Evolutionary conservation across 495 filamentous ascomycete species (phyloP).

Genomic region (Penicillium nucicola): DNA sequence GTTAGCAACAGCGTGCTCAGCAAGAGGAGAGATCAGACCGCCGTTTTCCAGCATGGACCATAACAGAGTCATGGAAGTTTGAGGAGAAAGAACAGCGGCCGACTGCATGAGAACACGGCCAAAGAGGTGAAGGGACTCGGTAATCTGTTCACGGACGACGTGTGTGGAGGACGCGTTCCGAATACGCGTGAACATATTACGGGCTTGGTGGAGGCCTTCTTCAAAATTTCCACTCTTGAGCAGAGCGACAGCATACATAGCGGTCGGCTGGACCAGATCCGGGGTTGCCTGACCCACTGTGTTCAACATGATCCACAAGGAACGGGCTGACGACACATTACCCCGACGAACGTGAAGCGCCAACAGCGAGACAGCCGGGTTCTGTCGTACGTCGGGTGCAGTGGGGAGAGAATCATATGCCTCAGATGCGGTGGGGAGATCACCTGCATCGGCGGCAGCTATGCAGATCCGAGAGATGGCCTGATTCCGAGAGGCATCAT

Average conservation of each 20-base stretch:
- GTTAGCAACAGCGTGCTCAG: conserved; percentile 59
- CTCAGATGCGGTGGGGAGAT: conserved; percentile 63
- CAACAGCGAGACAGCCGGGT: conserved; percentile 76
- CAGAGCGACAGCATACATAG: conserved; percentile 81
- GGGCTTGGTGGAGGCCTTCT: conserved; percentile 70
- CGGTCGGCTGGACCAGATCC: conserved; percentile 77
- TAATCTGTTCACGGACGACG: conserved; percentile 68
- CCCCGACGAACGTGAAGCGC: conserved; percentile 80
- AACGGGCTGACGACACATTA: conserved; percentile 68
- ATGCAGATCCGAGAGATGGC: conserved; percentile 58
- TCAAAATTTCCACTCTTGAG: conserved; percentile 75
- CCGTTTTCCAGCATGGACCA: conserved; percentile 76
- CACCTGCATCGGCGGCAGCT: conserved; percentile 76
- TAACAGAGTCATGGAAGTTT: conserved; percentile 57
- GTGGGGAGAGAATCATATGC: conserved; percentile 58
- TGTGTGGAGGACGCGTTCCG: conserved; percentile 47
- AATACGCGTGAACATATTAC: conserved; percentile 79
- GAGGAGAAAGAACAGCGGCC: conserved; percentile 45
- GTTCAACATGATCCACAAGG: conserved; percentile 72
- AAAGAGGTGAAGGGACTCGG: conserved; percentile 82
- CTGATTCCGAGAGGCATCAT: conserved; percentile 43
- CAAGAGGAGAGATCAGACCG: conserved; percentile 56
- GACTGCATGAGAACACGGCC: conserved; percentile 51
- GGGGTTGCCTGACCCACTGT: conserved; percentile 55
- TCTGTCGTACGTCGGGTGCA: conserved; percentile 48